Base-by-base conservation (phyloP, 1,139 yeast species). In the Taphrina wiesneri region DNA sequence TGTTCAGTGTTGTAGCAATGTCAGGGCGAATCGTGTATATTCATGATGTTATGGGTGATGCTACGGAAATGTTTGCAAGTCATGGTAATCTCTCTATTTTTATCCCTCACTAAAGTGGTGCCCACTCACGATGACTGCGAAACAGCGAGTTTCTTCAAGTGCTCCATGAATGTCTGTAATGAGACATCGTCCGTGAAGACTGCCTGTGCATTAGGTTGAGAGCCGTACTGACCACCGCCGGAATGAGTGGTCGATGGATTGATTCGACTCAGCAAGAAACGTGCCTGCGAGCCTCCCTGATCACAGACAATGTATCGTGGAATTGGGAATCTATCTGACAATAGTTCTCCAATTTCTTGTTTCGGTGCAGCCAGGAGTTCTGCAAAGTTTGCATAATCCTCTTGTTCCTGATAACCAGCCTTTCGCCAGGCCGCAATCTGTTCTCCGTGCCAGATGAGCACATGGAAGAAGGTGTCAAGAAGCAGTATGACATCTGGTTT, bases 241-340 rank as follows among this genome's bases (percentile, higher is more conserved):
- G 84, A 86, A 77, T 88, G 89, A 52, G 93, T 87, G 70, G 90
- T 90, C 60, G 96, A 87, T 59, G 99, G 98, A 77, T 93, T 93
- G 77, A 93, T 85, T 79, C 90, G 92, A 60, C 97, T 90, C 75
- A 90, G 85, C 78, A 93, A 83, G 83, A 93, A 93, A 80, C 99
- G 87, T 1, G 98, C 98, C 80, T 93, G 99, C 32, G 97, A 91
- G 64, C 97, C 97, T 74, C 98, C 97, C 73, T 91, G 97, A 75
- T 92, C 97, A 66, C 97, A 91, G 73, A 92, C 97, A 72, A 92
- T 90, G 76, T 90, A 93, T 78, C 98, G 85, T 61, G 99, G 99
- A 74, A 93, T 82, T 73, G 99, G 99, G 85, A 90, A 93, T 77
- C 99, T 85, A 75, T 93, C 98, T 41, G 88, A 86, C 74, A 93